Evolutionary conservation across 164 flowering plant species (phyloP).

Genomic region (Aristolochia fimbriata): DNA sequence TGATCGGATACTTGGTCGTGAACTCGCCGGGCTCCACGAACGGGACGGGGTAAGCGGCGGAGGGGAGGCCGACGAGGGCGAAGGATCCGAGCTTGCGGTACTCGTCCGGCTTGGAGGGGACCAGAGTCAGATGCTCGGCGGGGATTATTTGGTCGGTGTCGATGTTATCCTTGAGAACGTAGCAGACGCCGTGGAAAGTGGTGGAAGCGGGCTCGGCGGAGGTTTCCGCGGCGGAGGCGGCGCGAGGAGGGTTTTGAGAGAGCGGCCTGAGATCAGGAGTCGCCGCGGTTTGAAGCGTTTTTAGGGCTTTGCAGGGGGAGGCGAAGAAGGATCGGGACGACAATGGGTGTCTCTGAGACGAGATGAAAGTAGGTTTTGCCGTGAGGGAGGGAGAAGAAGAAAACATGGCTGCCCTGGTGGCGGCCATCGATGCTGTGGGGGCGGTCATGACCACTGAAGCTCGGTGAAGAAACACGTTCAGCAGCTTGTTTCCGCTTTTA

Average conservation of each 20-base stretch:
- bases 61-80: conserved; percentile 76
- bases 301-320: too few species aligned
- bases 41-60: conserved; percentile 38
- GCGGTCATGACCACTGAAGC: too few species aligned
- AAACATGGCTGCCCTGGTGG: too few species aligned
- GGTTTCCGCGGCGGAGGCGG: conserved; percentile 7
- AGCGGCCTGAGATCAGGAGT: conserved; percentile 1
- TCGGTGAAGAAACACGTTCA: too few species aligned
- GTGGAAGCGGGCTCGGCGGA: conserved; percentile 13
- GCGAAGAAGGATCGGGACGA: too few species aligned
- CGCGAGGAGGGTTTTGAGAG: conserved; percentile 16
- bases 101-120: conserved; percentile 90
- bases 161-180: conserved; percentile 85
- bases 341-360: too few species aligned
- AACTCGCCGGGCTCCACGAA: conserved; percentile 51
- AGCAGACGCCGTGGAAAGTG: conserved; percentile 82
- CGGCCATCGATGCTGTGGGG: too few species aligned
- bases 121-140: conserved; percentile 89
- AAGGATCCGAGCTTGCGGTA: conserved; percentile 86
- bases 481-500: too few species aligned
- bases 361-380: too few species aligned
- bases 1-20: conserved; percentile 48
- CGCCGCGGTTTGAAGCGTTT: too few species aligned
- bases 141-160: conserved; percentile 99
- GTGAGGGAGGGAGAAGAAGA: too few species aligned